phyloP scores from a whole-genome alignment of 805 yeast species.

The Hanseniaspora lachancei region DNA sequence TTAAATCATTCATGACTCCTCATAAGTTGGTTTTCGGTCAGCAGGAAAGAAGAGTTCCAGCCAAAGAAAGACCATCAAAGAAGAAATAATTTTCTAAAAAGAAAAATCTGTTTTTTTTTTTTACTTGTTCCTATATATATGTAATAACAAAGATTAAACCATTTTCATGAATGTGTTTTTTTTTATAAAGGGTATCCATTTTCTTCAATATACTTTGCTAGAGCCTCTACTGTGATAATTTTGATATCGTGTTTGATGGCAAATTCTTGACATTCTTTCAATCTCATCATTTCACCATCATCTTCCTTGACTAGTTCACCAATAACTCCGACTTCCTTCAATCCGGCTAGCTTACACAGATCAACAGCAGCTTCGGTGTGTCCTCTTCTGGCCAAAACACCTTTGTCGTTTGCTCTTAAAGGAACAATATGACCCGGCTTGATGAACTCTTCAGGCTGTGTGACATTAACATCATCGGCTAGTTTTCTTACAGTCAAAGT shows the following conservation, averaged over 20 bases:
- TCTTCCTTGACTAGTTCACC: slow-evolving; percentile 87
- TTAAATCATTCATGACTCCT: slow-evolving; percentile 67
- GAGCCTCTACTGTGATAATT: slow-evolving; percentile 64
- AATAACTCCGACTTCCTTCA: slow-evolving; percentile 78
- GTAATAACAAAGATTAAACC: too few relatives aligned
- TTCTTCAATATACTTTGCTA: slow-evolving; percentile 40
- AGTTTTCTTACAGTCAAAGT: slow-evolving; percentile 65
- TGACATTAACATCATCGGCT: slow-evolving; percentile 38
- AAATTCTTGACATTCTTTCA: slow-evolving; percentile 70
- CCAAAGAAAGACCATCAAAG: slow-evolving; percentile 33
- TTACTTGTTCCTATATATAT: neutral
- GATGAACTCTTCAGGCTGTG: slow-evolving; percentile 54
- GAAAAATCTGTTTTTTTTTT: neutral
- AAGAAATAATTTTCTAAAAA: slow-evolving; percentile 15
- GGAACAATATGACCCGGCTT: slow-evolving; percentile 95
- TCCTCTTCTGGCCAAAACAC: slow-evolving; percentile 70
- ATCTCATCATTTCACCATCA: slow-evolving; percentile 92
- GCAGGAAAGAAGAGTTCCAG: slow-evolving; percentile 60
- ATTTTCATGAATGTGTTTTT: neutral
- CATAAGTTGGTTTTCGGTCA: slow-evolving; percentile 68
- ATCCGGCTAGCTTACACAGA: slow-evolving; percentile 60
- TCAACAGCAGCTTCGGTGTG: slow-evolving; percentile 97
- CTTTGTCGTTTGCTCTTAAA: slow-evolving; percentile 76
- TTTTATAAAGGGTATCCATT: slow-evolving; percentile 8
- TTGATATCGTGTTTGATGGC: slow-evolving; percentile 49